These are phyloP conservation scores for Quercus cerris DNA, from an alignment of 306 rosid genomes.

Conservation along the genomic window DNA sequence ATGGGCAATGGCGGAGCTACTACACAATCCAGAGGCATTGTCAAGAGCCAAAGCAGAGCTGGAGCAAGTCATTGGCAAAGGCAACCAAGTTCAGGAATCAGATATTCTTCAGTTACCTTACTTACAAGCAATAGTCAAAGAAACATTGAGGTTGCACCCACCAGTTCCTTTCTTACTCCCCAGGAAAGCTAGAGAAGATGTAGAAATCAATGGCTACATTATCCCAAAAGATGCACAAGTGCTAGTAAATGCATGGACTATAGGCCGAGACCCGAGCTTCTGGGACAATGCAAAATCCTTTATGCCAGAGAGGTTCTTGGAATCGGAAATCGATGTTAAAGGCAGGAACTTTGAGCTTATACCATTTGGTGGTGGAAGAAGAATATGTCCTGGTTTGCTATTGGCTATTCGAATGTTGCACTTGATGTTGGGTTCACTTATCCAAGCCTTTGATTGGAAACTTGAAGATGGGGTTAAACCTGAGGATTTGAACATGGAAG, in stretches of 20 bases:
- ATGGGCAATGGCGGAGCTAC: slow-evolving; percentile 37
- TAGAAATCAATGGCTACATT: slow-evolving; percentile 9
- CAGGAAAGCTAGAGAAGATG: slow-evolving; percentile 11
- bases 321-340: slow-evolving; percentile 35
- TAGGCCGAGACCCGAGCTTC: background rate
- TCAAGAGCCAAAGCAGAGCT: slow-evolving; percentile 23
- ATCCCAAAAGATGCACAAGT: slow-evolving; percentile 22
- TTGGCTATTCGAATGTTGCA: slow-evolving; percentile 45
- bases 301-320: slow-evolving; percentile 56
- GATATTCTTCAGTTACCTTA: slow-evolving; percentile 21
- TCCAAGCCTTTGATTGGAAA: slow-evolving; percentile 58
- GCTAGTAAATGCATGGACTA: slow-evolving; percentile 27
- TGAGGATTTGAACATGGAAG: slow-evolving; percentile 45
- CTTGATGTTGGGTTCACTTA: slow-evolving; percentile 44
- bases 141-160: slow-evolving; percentile 26
- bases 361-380: slow-evolving; percentile 52
- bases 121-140: slow-evolving; percentile 30
- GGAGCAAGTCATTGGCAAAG: slow-evolving; percentile 16
- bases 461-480: slow-evolving; percentile 35
- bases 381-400: slow-evolving; percentile 49
- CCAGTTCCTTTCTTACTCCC: slow-evolving; percentile 12
- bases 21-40: slow-evolving; percentile 11
- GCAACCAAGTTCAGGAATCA: slow-evolving; percentile 19
- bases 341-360: slow-evolving; percentile 46
- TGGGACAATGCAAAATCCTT: slow-evolving; percentile 8